Percentiles rank a stretch among this genome's conserved stretches.
phyloP scores from a whole-genome alignment of 306 rosid species.

The Urtica urens region DNA sequence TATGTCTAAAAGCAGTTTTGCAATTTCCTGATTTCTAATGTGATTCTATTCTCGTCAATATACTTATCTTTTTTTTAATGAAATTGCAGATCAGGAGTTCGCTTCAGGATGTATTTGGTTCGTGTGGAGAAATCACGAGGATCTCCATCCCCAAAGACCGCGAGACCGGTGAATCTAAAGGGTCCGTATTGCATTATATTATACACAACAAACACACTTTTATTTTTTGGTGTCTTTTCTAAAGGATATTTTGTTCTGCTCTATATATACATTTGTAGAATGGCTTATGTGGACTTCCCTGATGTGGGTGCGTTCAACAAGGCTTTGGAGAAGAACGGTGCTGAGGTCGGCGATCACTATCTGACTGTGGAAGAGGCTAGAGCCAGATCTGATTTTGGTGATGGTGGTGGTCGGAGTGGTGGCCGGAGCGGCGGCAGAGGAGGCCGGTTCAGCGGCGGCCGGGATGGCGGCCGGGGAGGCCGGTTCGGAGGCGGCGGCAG shows the following conservation, averaged over 20 bases:
- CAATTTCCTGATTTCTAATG: neutral
- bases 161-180: constrained; percentile 46
- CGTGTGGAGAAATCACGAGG: constrained; percentile 69
- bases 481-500: constrained; percentile 10
- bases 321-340: constrained; percentile 50
- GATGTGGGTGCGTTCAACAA: constrained; percentile 22
- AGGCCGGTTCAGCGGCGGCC: constrained; percentile 5
- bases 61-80: too few species aligned
- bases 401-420: constrained; percentile 1
- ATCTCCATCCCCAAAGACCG: constrained; percentile 60
- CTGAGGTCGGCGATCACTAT: constrained; percentile 31
- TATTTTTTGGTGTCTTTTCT: too few species aligned
- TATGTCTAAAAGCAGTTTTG: constrained; percentile 3
- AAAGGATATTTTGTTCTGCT: neutral
- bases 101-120: constrained; percentile 40
- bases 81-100: constrained; percentile 34
- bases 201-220: neutral
- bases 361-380: constrained; percentile 68
- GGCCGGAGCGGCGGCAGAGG: constrained; percentile 10
- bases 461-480: constrained; percentile 11
- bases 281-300: constrained; percentile 68
- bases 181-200: constrained; percentile 25
- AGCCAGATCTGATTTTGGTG: constrained; percentile 39
- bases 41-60: neutral
- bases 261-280: constrained; percentile 20